Conservation (phyloP, 164 flowering plant species). For the Vitis cinerea region DNA sequence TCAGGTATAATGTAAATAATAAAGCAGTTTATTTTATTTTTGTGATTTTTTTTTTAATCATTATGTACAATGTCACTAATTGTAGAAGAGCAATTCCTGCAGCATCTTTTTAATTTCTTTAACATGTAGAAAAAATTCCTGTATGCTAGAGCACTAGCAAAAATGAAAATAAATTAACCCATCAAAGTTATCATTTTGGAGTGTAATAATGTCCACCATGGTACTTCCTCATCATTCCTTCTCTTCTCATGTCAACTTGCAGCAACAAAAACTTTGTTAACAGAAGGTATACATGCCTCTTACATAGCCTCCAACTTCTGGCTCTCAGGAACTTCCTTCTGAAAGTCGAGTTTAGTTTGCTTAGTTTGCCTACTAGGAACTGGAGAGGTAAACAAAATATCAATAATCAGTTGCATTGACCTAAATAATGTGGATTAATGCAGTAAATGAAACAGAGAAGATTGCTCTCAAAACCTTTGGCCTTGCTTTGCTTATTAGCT, state of each 20-base stretch:
- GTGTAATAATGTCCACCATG: background rate
- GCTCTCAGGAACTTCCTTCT: conserved; percentile 37
- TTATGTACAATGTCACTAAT: background rate
- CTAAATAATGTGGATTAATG: background rate
- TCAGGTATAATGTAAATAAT: too few relatives aligned
- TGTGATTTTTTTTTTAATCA: too few relatives aligned
- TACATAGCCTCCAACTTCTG: conserved; percentile 35
- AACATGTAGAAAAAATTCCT: background rate
- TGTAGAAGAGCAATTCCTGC: background rate
- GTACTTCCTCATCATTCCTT: background rate
- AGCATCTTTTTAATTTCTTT: background rate
- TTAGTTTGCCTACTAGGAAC: conserved; percentile 40
- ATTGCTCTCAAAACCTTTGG: conserved; percentile 35
- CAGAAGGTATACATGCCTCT: background rate
- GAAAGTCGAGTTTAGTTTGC: conserved; percentile 61
- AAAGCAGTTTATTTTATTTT: too few relatives aligned
- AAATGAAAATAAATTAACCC: background rate
- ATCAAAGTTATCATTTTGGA: background rate
- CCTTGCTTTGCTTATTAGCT: conserved; percentile 49
- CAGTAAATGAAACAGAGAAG: background rate
- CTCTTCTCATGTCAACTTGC: background rate
- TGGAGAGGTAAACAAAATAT: conserved; percentile 3
- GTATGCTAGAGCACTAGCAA: background rate
- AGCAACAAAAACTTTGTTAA: background rate
- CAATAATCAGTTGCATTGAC: background rate